Conservation (phyloP, 257 asterid genomes). For the Perilla frutescens region DNA sequence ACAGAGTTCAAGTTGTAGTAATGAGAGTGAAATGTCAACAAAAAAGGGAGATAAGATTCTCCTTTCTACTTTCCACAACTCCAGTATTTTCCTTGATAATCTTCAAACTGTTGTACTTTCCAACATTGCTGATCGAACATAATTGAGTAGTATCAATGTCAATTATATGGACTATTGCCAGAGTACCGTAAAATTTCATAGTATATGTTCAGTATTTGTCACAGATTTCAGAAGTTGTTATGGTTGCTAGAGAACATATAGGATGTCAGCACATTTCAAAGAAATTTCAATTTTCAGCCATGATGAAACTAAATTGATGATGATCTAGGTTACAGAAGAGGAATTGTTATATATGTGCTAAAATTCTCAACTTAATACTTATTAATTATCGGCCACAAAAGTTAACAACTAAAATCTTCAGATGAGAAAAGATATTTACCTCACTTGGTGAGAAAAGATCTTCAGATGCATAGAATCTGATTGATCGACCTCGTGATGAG, state of each 20-base stretch:
- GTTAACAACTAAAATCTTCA: too few species aligned
- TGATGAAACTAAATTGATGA: background rate
- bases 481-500: background rate
- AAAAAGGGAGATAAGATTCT: background rate
- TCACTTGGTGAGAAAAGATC: background rate
- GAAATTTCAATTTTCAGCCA: background rate
- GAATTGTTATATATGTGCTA: background rate
- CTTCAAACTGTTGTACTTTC: background rate
- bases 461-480: background rate
- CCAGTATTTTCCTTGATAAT: background rate
- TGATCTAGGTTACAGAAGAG: background rate
- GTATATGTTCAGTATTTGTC: background rate
- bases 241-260: background rate
- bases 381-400: too few species aligned
- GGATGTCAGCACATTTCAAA: background rate
- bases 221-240: background rate
- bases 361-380: background rate
- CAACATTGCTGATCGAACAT: background rate
- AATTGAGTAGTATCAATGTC: background rate
- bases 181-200: background rate
- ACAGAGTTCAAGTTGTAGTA: slow-evolving; percentile 50
- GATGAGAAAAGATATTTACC: background rate
- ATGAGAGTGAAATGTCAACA: background rate
- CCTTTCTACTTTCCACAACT: background rate
- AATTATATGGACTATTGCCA: background rate